Evolutionary conservation across 1,284 basidiomycete species (phyloP).

Genomic region (Fistulinella staudtii): DNA sequence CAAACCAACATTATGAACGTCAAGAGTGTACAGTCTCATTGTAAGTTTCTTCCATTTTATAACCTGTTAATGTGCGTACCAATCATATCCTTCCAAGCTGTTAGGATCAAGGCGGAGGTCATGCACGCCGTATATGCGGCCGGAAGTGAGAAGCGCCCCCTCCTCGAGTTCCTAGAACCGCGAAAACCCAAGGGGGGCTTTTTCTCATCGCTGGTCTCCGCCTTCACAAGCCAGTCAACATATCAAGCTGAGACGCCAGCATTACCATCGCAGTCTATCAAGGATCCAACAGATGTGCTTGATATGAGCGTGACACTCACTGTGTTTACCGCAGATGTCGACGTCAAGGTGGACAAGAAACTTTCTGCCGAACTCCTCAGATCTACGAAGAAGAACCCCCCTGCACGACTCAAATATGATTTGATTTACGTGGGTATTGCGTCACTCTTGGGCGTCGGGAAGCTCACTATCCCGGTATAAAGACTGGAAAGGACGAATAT

Average conservation of each 20-base stretch:
- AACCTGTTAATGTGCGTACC: background rate
- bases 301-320: constrained; percentile 72
- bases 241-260: constrained; percentile 33
- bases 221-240: constrained; percentile 46
- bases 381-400: constrained; percentile 95
- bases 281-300: constrained; percentile 56
- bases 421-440: constrained; percentile 73
- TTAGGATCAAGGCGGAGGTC: constrained; percentile 80
- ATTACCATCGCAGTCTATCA: constrained; percentile 35
- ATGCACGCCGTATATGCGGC: constrained; percentile 78
- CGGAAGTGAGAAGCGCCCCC: constrained; percentile 59
- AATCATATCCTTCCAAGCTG: constrained; percentile 38
- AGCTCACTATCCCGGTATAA: constrained; percentile 1
- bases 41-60: constrained; percentile 9
- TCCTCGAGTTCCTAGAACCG: constrained; percentile 34
- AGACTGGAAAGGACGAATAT: constrained; percentile 89
- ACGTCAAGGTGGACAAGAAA: constrained; percentile 70
- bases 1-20: constrained; percentile 23
- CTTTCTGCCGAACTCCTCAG: constrained; percentile 80
- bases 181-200: constrained; percentile 51
- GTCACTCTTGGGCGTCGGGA: background rate
- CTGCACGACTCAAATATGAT: constrained; percentile 72
- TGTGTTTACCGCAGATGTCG: constrained; percentile 80
- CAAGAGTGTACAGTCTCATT: constrained; percentile 18
- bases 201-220: constrained; percentile 76